Evolutionary conservation across 441 rosid species (phyloP).

Genomic region (Cnidoscolus chayamansa): DNA sequence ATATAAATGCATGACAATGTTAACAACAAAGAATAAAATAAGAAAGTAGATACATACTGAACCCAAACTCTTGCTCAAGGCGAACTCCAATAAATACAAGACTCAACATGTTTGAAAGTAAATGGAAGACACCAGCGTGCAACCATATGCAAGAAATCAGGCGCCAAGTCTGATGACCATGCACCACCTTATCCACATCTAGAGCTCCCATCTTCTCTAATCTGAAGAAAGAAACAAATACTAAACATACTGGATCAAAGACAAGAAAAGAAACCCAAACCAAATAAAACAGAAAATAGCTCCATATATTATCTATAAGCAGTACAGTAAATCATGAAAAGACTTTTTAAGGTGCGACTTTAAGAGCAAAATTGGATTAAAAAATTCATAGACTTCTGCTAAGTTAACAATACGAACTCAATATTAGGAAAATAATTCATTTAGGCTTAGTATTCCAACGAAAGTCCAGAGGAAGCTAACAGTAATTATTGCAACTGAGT

Average conservation of each 20-base stretch:
- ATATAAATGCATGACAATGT: not conserved
- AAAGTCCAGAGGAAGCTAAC: not conserved
- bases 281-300: not conserved
- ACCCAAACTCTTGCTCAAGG: conserved; percentile 92
- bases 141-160: conserved; percentile 82
- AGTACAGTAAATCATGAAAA: not conserved
- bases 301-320: not conserved
- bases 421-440: not conserved
- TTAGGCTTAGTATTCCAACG: not conserved
- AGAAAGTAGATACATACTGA: conserved; percentile 43
- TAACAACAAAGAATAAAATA: not conserved
- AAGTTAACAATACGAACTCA: not conserved
- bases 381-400: not conserved
- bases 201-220: conserved; percentile 82
- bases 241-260: not conserved
- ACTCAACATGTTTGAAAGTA: conserved; percentile 94
- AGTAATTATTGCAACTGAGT: too few relatives aligned
- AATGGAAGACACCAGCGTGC: conserved; percentile 86
- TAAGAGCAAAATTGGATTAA: conserved; percentile 1
- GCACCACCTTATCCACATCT: conserved; percentile 47
- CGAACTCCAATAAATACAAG: conserved; percentile 82
- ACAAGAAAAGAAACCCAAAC: not conserved
- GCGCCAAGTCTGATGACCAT: conserved; percentile 69
- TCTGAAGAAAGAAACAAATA: conserved; percentile 33
- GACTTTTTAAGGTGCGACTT: not conserved